Conservation (phyloP, 306 rosid species). For the Cucurbita ficifolia region DNA sequence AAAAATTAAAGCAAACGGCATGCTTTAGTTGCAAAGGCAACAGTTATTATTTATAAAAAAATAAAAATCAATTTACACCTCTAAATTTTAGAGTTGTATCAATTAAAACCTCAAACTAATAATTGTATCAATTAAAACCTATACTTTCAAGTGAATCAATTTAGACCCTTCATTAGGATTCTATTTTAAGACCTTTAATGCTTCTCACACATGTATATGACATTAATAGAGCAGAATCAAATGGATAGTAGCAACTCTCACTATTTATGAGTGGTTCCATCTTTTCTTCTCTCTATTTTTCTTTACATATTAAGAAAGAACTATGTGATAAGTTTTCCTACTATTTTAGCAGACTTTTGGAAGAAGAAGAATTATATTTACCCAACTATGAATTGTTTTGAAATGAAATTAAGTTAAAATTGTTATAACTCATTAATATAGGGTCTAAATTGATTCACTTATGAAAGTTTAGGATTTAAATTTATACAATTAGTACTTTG, state of each 20-base stretch:
- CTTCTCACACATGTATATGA: not conserved
- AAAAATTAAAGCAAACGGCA: not conserved
- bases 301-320: not conserved
- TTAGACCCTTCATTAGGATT: not conserved
- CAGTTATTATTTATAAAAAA: too few species aligned
- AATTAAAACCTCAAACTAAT: not conserved
- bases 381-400: not conserved
- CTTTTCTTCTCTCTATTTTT: not conserved
- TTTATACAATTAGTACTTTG: not conserved
- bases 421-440: not conserved
- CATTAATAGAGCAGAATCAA: not conserved
- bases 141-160: not conserved
- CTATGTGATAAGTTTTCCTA: not conserved
- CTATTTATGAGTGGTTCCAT: not conserved
- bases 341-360: not conserved
- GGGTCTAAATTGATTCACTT: not conserved
- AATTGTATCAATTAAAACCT: not conserved
- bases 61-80: too few species aligned
- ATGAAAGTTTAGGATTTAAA: not conserved
- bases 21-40: not conserved
- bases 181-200: too few species aligned
- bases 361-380: not conserved
- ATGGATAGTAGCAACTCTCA: not conserved
- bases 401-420: not conserved
- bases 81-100: too few species aligned